phyloP scores from a whole-genome alignment of 2,329 filamentous ascomycete species.

The Hypoxylon sp. region DNA sequence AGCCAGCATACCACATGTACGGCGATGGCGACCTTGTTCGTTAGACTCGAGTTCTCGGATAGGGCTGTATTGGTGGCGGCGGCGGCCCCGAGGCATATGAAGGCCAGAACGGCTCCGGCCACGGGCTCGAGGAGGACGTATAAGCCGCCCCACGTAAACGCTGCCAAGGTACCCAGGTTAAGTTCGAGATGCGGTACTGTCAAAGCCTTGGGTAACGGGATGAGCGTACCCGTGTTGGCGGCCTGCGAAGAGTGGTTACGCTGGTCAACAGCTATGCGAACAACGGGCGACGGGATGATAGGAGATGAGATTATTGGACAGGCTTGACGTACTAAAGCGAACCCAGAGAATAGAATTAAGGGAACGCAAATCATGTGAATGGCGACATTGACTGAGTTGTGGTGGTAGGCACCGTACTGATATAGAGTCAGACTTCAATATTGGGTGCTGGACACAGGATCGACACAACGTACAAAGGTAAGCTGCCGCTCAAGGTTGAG shows the following conservation, averaged over 20 bases:
- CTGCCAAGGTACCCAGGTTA: slow-evolving; percentile 70
- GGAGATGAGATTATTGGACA: slow-evolving; percentile 8
- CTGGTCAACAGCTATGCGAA: slow-evolving; percentile 33
- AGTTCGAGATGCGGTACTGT: slow-evolving; percentile 72
- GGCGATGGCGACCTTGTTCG: slow-evolving; percentile 66
- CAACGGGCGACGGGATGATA: slow-evolving; percentile 9
- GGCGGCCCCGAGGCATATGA: slow-evolving; percentile 77
- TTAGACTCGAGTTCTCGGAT: slow-evolving; percentile 58
- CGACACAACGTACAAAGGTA: slow-evolving; percentile 71
- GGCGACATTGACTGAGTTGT: slow-evolving; percentile 76
- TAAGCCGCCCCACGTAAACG: slow-evolving; percentile 74
- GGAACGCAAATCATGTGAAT: slow-evolving; percentile 86
- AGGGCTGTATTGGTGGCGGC: slow-evolving; percentile 80
- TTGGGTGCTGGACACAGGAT: not conserved
- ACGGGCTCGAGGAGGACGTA: slow-evolving; percentile 96
- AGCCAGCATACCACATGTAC: slow-evolving; percentile 82
- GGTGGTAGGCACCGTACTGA: slow-evolving; percentile 86
- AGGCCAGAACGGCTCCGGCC: slow-evolving; percentile 78
- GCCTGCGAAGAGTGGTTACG: slow-evolving; percentile 52
- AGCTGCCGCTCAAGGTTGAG: slow-evolving; percentile 84
- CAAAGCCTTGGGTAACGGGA: slow-evolving; percentile 71
- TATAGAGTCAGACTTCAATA: slow-evolving; percentile 9
- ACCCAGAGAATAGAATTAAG: slow-evolving; percentile 73
- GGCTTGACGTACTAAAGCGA: slow-evolving; percentile 69
- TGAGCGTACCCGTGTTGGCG: slow-evolving; percentile 68